phyloP scores from a whole-genome alignment of 352 stramenopile genomes.

The Lagenidium giganteum region DNA sequence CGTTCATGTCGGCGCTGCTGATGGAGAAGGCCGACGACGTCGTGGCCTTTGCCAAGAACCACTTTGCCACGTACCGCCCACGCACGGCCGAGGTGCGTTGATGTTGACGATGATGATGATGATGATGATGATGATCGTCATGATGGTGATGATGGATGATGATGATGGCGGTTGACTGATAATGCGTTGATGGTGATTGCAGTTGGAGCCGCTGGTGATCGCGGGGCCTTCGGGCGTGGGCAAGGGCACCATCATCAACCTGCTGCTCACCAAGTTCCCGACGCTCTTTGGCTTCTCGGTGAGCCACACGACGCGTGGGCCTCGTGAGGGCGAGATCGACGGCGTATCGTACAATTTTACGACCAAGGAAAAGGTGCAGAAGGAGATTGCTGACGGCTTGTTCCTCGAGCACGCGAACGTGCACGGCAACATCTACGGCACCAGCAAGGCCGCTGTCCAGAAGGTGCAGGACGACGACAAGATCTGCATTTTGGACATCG shows the following conservation, averaged over 20 bases:
- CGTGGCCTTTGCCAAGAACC: conserved; percentile 49
- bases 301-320: conserved; percentile 94
- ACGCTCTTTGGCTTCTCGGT: conserved; percentile 92
- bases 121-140: too few relatives aligned
- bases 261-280: conserved; percentile 78
- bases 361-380: conserved; percentile 85
- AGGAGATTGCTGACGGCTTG: conserved; percentile 89
- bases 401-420: conserved; percentile 97
- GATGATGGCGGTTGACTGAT: too few relatives aligned
- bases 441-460: conserved; percentile 85
- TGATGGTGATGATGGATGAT: too few relatives aligned
- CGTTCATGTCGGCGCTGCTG: conserved; percentile 76
- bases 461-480: conserved; percentile 88
- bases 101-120: too few relatives aligned
- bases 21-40: conserved; percentile 80
- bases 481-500: conserved; percentile 98
- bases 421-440: conserved; percentile 96
- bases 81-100: conserved; percentile 25
- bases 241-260: conserved; percentile 94
- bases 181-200: background rate
- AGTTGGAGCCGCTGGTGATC: conserved; percentile 83
- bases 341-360: conserved; percentile 96
- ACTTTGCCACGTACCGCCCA: conserved; percentile 60
- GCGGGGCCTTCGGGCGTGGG: conserved; percentile 86
- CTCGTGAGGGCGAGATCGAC: conserved; percentile 90